Percentiles rank a stretch among this genome's conserved stretches.
Evolutionary conservation across 345 rosid species (phyloP).

Genomic region (Gossypium mustelinum): DNA sequence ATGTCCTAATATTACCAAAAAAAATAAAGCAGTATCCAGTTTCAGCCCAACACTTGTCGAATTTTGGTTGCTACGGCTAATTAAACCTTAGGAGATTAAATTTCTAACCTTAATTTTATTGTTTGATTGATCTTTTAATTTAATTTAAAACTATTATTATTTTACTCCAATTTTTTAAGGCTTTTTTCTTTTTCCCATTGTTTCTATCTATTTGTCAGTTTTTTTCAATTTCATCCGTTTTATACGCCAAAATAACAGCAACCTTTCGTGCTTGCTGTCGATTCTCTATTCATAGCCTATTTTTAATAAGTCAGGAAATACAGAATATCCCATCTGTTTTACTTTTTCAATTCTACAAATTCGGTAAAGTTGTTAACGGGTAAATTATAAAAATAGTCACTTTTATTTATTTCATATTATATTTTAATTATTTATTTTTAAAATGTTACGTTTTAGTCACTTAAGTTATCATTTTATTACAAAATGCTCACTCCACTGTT

Average conservation of each 20-base stretch:
- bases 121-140: not conserved
- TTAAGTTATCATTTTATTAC: too few relatives aligned
- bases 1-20: too few relatives aligned
- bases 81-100: too few relatives aligned
- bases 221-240: not conserved
- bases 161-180: not conserved
- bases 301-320: too few relatives aligned
- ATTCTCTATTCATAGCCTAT: not conserved
- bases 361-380: accelerated
- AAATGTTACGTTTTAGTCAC: too few relatives aligned
- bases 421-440: too few relatives aligned
- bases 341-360: too few relatives aligned
- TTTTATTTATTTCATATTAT: accelerated
- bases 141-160: not conserved
- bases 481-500: too few relatives aligned
- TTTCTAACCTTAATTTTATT: not conserved
- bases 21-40: too few relatives aligned
- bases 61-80: too few relatives aligned
- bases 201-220: not conserved
- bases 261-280: not conserved
- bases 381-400: accelerated
- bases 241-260: not conserved
- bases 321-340: too few relatives aligned
- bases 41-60: too few relatives aligned
- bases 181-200: not conserved